phyloP scores from a whole-genome alignment of 495 filamentous ascomycete genomes.

The Annulohypoxylon bovei region DNA sequence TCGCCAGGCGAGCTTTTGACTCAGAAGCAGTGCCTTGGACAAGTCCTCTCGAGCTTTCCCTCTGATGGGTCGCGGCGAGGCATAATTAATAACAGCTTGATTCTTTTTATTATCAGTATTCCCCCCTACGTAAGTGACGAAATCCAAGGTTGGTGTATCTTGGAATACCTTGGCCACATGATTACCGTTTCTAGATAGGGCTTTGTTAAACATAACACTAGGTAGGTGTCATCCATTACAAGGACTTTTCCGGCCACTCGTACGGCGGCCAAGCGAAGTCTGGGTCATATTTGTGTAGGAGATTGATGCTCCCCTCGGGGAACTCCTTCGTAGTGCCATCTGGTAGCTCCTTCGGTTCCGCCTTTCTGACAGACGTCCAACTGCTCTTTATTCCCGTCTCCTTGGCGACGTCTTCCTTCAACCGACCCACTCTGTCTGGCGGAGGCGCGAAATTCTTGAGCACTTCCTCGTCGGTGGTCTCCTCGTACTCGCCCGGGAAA shows the following conservation, averaged over 20 bases:
- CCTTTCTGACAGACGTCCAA: neutral
- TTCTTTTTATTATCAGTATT: neutral
- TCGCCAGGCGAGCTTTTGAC: constrained; percentile 3
- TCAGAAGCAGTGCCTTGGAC: constrained; percentile 3
- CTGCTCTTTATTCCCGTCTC: constrained; percentile 6
- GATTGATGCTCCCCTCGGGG: constrained; percentile 24
- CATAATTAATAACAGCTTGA: constrained; percentile 23
- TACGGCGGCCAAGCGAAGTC: constrained; percentile 36
- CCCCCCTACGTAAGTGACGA: neutral
- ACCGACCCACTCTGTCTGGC: constrained; percentile 2
- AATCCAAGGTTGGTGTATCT: neutral
- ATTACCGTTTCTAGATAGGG: neutral
- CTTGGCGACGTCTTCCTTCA: constrained; percentile 28
- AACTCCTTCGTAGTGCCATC: constrained; percentile 30
- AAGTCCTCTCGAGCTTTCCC: neutral
- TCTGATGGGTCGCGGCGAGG: neutral
- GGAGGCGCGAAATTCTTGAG: neutral
- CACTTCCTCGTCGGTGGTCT: constrained; percentile 13
- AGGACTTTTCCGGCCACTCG: constrained; percentile 35
- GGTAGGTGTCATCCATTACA: neutral
- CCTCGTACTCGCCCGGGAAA: constrained; percentile 33
- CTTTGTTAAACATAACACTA: too few relatives aligned
- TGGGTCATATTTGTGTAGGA: constrained; percentile 11
- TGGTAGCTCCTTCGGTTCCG: neutral
- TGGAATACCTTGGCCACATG: neutral